Evolutionary conservation across 202 grass and related monocot species (phyloP).

Genomic region (Setaria italica): DNA sequence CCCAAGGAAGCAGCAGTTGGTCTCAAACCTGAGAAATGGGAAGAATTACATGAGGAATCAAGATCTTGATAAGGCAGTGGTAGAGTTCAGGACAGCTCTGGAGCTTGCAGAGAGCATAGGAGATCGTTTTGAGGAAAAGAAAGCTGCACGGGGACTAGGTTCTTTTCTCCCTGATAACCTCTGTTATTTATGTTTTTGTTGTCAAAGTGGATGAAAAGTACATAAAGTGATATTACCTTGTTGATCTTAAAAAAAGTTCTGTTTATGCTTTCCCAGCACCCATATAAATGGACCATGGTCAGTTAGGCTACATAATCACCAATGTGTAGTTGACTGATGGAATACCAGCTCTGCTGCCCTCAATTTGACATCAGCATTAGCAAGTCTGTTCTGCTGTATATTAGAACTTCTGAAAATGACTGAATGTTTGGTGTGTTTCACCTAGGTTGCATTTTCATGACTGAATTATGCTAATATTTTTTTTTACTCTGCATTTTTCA

Average conservation of each 20-base stretch:
- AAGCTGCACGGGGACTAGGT: constrained; percentile 84
- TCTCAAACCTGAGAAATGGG: constrained; percentile 56
- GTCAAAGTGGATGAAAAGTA: not conserved
- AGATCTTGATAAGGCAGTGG: constrained; percentile 58
- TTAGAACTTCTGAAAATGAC: not conserved
- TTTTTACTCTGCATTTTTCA: no score
- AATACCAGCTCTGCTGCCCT: not conserved
- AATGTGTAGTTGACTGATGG: not conserved
- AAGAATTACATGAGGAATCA: constrained; percentile 67
- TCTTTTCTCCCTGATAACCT: constrained; percentile 25
- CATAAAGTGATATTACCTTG: not conserved
- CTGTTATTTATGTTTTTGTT: constrained; percentile 24
- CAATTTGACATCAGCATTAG: not conserved
- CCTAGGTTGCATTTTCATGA: not conserved
- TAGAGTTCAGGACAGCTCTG: constrained; percentile 64
- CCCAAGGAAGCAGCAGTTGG: constrained; percentile 70
- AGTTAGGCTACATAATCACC: not conserved
- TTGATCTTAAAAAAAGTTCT: not conserved
- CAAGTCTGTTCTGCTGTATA: not conserved
- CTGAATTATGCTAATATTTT: no score
- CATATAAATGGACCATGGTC: not conserved
- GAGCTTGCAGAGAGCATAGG: constrained; percentile 70
- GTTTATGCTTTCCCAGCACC: not conserved
- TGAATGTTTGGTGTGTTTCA: not conserved
- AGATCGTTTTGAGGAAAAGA: constrained; percentile 75